Conservation (phyloP, 371 early-diverging fungal species). For the Mortierella sp. region DNA sequence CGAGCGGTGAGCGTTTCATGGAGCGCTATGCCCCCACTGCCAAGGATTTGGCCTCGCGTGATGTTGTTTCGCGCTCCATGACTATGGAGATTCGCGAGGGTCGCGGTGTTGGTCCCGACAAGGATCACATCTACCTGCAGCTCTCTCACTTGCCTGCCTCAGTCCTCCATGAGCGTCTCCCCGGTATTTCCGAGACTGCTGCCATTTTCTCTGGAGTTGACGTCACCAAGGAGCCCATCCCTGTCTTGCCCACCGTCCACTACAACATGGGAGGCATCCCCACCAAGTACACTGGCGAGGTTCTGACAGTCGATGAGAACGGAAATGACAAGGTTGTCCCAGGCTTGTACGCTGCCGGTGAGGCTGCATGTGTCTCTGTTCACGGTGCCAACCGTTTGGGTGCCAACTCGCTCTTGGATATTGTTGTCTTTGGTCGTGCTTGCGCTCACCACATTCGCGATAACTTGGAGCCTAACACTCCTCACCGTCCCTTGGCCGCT, state of each 20-base stretch:
- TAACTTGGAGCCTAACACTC: conserved; percentile 84
- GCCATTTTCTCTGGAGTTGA: conserved; percentile 98
- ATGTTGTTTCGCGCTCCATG: conserved; percentile 98
- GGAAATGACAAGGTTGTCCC: conserved; percentile 87
- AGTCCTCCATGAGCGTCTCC: conserved; percentile 93
- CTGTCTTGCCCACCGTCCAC: conserved; percentile 98
- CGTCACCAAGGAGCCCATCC: conserved; percentile 99
- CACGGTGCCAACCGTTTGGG: conserved; percentile 99
- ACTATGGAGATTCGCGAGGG: conserved; percentile 98
- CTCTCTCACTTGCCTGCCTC: conserved; percentile 95
- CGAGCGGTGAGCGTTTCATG: conserved; percentile 98
- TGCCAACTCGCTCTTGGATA: conserved; percentile 96
- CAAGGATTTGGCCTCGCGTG: conserved; percentile 97
- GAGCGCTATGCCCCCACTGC: conserved; percentile 98
- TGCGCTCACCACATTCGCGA: conserved; percentile 94
- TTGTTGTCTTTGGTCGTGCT: conserved; percentile 98
- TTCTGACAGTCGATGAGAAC: conserved; percentile 77
- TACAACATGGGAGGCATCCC: conserved; percentile 99
- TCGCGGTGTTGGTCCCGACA: conserved; percentile 95
- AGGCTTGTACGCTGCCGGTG: conserved; percentile 96
- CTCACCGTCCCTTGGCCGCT: conserved; percentile 83
- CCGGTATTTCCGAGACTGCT: conserved; percentile 98
- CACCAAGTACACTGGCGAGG: conserved; percentile 97
- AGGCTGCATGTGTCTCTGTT: conserved; percentile 93
- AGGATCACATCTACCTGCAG: conserved; percentile 97